Conservation (phyloP, 257 asterid species). For the Craterostigma plantagineum region DNA sequence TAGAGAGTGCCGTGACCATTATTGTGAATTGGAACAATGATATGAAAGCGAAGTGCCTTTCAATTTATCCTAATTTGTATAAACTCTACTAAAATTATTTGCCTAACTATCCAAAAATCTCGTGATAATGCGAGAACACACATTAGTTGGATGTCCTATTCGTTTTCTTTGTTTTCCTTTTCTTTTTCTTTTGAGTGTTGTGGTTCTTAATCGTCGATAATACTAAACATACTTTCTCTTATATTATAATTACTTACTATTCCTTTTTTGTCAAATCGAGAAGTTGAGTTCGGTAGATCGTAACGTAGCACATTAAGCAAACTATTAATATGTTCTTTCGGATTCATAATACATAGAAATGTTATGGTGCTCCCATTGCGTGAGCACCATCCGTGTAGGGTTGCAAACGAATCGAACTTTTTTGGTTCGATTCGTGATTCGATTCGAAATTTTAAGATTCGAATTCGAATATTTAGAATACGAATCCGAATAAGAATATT, state of each 20-base stretch:
- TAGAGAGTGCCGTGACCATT: constrained; percentile 6
- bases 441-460: too few species aligned
- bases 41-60: constrained; percentile 6
- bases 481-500: too few species aligned
- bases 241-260: background rate
- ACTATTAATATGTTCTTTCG: too few species aligned
- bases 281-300: background rate
- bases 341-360: too few species aligned
- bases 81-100: constrained; percentile 19
- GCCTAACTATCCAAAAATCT: constrained; percentile 19
- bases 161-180: background rate
- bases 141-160: constrained; percentile 16
- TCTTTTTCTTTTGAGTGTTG: constrained; percentile 1
- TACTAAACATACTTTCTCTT: background rate
- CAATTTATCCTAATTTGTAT: constrained; percentile 1
- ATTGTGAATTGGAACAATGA: background rate
- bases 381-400: too few species aligned
- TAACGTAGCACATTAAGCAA: too few species aligned
- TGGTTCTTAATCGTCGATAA: too few species aligned
- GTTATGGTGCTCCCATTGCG: too few species aligned
- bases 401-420: too few species aligned
- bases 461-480: too few species aligned
- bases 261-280: background rate
- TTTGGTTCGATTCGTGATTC: too few species aligned
- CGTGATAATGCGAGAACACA: constrained; percentile 7